Conservation (phyloP, 2,329 filamentous ascomycete species). For the Coniochaeta hoffmannii region DNA sequence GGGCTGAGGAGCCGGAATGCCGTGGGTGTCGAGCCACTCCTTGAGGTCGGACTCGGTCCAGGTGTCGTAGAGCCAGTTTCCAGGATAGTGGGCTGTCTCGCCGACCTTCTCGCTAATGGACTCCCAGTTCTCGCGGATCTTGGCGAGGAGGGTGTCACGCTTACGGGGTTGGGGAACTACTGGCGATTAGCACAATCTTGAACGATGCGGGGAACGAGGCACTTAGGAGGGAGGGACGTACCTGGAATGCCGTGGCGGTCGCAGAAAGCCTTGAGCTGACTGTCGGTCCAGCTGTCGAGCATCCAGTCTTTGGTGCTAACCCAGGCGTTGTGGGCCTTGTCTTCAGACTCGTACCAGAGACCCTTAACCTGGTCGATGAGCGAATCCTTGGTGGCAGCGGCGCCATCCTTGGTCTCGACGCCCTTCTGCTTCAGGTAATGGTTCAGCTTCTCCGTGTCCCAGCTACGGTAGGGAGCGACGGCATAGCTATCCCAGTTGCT, state of each 20-base stretch:
- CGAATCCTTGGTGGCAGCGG: conserved; percentile 61
- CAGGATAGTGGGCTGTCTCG: conserved; percentile 79
- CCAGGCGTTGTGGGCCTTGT: conserved; percentile 67
- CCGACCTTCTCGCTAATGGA: conserved; percentile 63
- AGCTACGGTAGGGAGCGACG: conserved; percentile 65
- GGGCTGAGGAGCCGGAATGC: conserved; percentile 79
- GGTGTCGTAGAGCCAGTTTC: conserved; percentile 84
- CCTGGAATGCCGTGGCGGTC: conserved; percentile 78
- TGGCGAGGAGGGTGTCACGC: conserved; percentile 72
- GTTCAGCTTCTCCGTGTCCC: conserved; percentile 63
- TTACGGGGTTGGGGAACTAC: conserved; percentile 75
- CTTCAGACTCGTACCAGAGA: conserved; percentile 73
- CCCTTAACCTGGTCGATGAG: conserved; percentile 62
- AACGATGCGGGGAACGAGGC: neutral
- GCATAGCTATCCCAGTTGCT: conserved; percentile 81
- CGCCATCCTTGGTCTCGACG: conserved; percentile 57
- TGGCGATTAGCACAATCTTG: neutral
- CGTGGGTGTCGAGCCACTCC: conserved; percentile 84
- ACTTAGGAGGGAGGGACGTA: conserved; percentile 21
- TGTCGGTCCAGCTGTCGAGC: conserved; percentile 91
- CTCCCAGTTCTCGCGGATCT: conserved; percentile 77
- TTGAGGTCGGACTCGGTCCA: conserved; percentile 95
- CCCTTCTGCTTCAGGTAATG: conserved; percentile 66
- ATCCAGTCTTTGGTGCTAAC: conserved; percentile 79
- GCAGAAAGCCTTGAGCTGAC: conserved; percentile 85